These are phyloP conservation scores for Ogataea degrootiae DNA, from an alignment of 805 yeast species.

Conservation along the genomic window DNA sequence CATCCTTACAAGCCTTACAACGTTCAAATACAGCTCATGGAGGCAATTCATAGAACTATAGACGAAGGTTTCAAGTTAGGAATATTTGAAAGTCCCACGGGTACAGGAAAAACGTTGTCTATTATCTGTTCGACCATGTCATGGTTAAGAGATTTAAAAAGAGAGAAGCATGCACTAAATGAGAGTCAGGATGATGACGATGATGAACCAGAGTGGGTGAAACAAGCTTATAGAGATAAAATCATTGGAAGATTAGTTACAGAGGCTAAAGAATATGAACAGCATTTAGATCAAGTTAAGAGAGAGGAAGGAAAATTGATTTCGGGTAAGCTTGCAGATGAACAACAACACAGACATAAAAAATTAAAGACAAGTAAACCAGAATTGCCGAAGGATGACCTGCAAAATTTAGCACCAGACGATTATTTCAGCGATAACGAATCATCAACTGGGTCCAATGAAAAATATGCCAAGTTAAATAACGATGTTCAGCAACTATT, in stretches of 20 bases:
- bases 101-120: constrained; percentile 89
- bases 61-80: constrained; percentile 57
- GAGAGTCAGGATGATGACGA: constrained; percentile 32
- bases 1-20: constrained; percentile 84
- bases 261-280: constrained; percentile 36
- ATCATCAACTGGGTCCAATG: constrained; percentile 11
- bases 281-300: constrained; percentile 33
- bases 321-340: constrained; percentile 17
- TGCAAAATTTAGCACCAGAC: constrained; percentile 27
- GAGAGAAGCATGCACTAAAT: constrained; percentile 33
- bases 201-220: constrained; percentile 40
- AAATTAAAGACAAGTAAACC: constrained; percentile 1
- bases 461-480: constrained; percentile 32
- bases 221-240: constrained; percentile 28
- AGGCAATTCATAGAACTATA: constrained; percentile 61
- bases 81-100: constrained; percentile 89
- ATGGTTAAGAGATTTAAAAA: constrained; percentile 49
- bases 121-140: constrained; percentile 80
- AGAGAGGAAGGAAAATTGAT: constrained; percentile 21
- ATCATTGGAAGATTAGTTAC: constrained; percentile 26
- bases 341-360: constrained; percentile 19
- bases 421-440: constrained; percentile 37
- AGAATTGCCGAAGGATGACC: constrained; percentile 12
- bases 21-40: constrained; percentile 76
- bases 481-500: constrained; percentile 47